Base-by-base conservation (phyloP, 768 basidiomycete genomes). In the Xerocomellus intermedius region DNA sequence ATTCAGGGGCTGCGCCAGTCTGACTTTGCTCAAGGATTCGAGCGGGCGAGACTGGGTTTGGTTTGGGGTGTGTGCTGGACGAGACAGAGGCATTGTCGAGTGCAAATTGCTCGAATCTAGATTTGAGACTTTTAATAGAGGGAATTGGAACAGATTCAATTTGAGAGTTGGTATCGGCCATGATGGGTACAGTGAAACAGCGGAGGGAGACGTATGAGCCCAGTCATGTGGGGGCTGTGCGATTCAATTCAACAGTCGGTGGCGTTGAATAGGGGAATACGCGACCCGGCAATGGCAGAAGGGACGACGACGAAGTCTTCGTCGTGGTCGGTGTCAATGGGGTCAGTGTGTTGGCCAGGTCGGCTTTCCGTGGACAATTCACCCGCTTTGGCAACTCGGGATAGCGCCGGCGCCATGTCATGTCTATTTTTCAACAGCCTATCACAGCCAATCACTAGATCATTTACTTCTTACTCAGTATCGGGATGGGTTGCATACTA, bases 71-170 rank as follows among this genome's bases (percentile, higher is more conserved):
- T n/a, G 14, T 6, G 50, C 42, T 45, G 44, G 48, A 32, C 19
- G 50, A 26, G 10, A 44, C 5, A 19, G 59, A 53, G 55, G 64
- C 56, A 13, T 75, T 70, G 10, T 75, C 73, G 43, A 75, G 73
- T 4, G 87, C 84, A 24, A 89, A 72, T 61, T 83, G 79, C 66
- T 91, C 89, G 64, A 90, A 91, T 63, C 75, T 81, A 30, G 85
- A 87, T 42, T 81, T 81, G 17, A 91, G 75, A 56, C 78, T 87
- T 69, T 80, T 85, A 50, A 91, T 87, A 3, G 87, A 83, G 37
- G 82, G 81, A 17, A 79, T 74, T 36, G 84, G 77, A 4, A 73
- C 75, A 19, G 80, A 78, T 67, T 87, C 82, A 58, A 85, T 75
- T 57, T 68, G 49, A n/a, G 66, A 52, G 21, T 36, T 50, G 45